phyloP scores from a whole-genome alignment of 371 early-diverging fungal species.

The Conidiobolus incongruus region DNA sequence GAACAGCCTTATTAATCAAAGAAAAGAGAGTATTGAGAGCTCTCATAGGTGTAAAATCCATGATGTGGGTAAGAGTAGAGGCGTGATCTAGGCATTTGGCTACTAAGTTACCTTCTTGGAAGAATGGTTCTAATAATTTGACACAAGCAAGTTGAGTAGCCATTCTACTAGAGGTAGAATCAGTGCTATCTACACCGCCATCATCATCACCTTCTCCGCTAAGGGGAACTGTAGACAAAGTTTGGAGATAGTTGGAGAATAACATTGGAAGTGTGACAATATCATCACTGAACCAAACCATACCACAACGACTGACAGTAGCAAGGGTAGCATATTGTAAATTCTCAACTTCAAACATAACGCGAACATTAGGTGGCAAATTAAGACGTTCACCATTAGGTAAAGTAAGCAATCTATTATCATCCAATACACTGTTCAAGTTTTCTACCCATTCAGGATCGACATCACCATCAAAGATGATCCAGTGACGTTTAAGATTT shows the following conservation, averaged over 20 bases:
- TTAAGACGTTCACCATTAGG: constrained; percentile 97
- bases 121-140: constrained; percentile 37
- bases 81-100: constrained; percentile 47
- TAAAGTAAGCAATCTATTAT: constrained; percentile 87
- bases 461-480: constrained; percentile 98
- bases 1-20: constrained; percentile 68
- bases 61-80: constrained; percentile 64
- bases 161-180: constrained; percentile 21
- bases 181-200: constrained; percentile 41
- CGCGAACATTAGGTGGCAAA: constrained; percentile 85
- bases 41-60: constrained; percentile 86
- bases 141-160: constrained; percentile 54
- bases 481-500: constrained; percentile 85
- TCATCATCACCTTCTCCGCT: constrained; percentile 56
- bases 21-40: constrained; percentile 75
- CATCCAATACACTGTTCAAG: constrained; percentile 92
- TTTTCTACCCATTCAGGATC: constrained; percentile 99
- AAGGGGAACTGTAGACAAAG: constrained; percentile 20
- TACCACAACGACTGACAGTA: constrained; percentile 97
- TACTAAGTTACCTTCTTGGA: constrained; percentile 53
- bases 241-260: constrained; percentile 59
- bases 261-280: constrained; percentile 69
- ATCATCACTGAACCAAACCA: constrained; percentile 96
- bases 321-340: constrained; percentile 93
- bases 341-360: constrained; percentile 98